These are phyloP conservation scores for Aspergillus fischeri DNA, from an alignment of 2,329 filamentous ascomycete genomes.

Conservation along the genomic window DNA sequence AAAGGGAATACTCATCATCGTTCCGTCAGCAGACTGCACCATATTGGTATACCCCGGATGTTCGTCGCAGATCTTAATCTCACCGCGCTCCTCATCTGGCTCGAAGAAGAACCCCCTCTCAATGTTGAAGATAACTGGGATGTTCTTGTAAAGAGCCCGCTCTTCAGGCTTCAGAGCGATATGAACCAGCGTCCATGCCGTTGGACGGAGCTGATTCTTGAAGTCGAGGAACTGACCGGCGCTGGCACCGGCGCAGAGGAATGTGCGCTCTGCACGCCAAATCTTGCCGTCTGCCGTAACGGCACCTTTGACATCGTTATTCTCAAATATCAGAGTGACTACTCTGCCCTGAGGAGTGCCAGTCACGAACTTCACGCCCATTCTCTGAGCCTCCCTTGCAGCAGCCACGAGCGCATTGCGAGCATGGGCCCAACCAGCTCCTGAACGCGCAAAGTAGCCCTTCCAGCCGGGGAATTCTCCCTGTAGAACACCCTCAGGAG, in stretches of 20 bases:
- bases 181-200: conserved; percentile 47
- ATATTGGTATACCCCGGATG: conserved; percentile 54
- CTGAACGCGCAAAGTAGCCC: conserved; percentile 39
- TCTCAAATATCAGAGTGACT: conserved; percentile 31
- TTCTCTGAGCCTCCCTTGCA: conserved; percentile 39
- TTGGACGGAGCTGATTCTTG: conserved; percentile 42
- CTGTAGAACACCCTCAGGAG: conserved; percentile 47
- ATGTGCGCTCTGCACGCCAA: conserved; percentile 36
- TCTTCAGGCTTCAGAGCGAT: conserved; percentile 42
- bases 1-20: conserved; percentile 37
- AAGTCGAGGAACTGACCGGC: conserved; percentile 43
- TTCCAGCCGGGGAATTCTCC: conserved; percentile 43
- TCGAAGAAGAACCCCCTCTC: conserved; percentile 50
- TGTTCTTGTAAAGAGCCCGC: conserved; percentile 38
- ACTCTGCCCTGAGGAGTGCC: conserved; percentile 38
- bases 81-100: conserved; percentile 37
- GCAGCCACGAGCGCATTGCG: conserved; percentile 44
- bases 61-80: conserved; percentile 46
- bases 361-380: conserved; percentile 47
- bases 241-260: conserved; percentile 44
- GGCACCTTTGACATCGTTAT: conserved; percentile 37
- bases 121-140: conserved; percentile 45
- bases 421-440: conserved; percentile 52
- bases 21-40: conserved; percentile 23
- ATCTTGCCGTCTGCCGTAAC: conserved; percentile 34